These are phyloP conservation scores for Starmerella sp. DNA, from an alignment of 805 yeast species.

Conservation along the genomic window DNA sequence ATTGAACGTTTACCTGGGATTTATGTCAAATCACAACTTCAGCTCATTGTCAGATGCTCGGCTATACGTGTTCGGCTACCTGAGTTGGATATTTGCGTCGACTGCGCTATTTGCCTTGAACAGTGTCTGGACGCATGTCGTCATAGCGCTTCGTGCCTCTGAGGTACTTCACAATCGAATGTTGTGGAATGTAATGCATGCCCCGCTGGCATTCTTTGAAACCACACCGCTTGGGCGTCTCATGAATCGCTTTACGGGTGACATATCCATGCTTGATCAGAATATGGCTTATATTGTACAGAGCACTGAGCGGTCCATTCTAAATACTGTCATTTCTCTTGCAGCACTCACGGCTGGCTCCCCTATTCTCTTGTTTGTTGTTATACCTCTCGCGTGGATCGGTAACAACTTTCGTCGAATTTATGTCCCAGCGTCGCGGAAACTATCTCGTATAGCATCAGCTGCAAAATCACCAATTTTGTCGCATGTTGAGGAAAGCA, in stretches of 20 bases:
- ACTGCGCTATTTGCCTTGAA: conserved; percentile 23
- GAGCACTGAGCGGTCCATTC: conserved; percentile 29
- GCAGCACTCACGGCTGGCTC: conserved; percentile 50
- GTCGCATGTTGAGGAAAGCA: conserved; percentile 71
- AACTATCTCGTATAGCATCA: conserved; percentile 59
- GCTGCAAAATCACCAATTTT: conserved; percentile 64
- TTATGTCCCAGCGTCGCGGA: conserved; percentile 61
- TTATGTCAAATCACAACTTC: conserved; percentile 20
- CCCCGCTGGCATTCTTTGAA: conserved; percentile 70
- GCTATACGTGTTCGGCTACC: conserved; percentile 66
- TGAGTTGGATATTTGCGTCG: conserved; percentile 47
- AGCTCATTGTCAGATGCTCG: conserved; percentile 16
- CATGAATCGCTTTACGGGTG: conserved; percentile 69
- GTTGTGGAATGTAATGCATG: conserved; percentile 43
- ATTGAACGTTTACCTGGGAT: conserved; percentile 21
- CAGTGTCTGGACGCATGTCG: conserved; percentile 49
- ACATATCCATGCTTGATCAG: conserved; percentile 53
- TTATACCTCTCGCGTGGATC: conserved; percentile 43
- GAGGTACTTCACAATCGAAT: conserved; percentile 43
- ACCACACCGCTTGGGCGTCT: conserved; percentile 73
- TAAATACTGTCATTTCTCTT: conserved; percentile 44
- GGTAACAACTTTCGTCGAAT: conserved; percentile 58
- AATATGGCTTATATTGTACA: conserved; percentile 28
- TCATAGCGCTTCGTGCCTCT: conserved; percentile 25
- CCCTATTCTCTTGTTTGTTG: conserved; percentile 54